A percentile compares a stretch with the other conserved stretches of the same genome.
phyloP scores from a whole-genome alignment of 495 filamentous ascomycete species.

The Choiromyces venosus region DNA sequence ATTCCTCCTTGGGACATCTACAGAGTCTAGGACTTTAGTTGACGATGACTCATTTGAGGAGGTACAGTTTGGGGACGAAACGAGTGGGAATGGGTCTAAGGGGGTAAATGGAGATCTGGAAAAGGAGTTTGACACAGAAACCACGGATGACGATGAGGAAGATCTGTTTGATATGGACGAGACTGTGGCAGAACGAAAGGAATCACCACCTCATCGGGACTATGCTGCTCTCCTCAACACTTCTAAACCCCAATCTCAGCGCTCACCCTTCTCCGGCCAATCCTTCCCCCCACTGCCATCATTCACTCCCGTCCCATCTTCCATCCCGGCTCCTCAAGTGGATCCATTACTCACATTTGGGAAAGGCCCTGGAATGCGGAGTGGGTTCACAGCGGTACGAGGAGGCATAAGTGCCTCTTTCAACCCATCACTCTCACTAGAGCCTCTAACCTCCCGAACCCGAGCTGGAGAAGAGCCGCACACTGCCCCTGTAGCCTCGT shows the following conservation, averaged over 20 bases:
- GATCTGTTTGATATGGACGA: conserved; percentile 41
- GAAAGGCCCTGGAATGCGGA: conserved; percentile 32
- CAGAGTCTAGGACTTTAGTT: neutral
- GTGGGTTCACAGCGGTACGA: conserved; percentile 23
- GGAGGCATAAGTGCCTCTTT: conserved; percentile 8
- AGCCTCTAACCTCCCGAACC: conserved; percentile 19
- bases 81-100: neutral
- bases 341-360: conserved; percentile 36
- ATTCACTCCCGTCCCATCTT: conserved; percentile 22
- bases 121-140: neutral
- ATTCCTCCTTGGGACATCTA: neutral
- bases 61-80: neutral
- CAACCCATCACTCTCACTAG: conserved; percentile 20
- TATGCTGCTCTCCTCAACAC: conserved; percentile 34
- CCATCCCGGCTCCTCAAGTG: conserved; percentile 14
- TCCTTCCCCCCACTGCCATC: conserved; percentile 30
- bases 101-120: neutral
- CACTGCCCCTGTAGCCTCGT: conserved; percentile 24
- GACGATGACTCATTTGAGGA: neutral
- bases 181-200: conserved; percentile 33
- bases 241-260: conserved; percentile 17
- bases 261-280: conserved; percentile 27
- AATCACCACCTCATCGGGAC: conserved; percentile 35
- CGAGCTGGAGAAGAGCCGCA: conserved; percentile 10
- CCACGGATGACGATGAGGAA: conserved; percentile 36